A percentile compares a stretch with the other conserved stretches of the same genome.
Conservation (phyloP, 2,329 filamentous ascomycete species). For the Neophaeococcomyces aloes region DNA sequence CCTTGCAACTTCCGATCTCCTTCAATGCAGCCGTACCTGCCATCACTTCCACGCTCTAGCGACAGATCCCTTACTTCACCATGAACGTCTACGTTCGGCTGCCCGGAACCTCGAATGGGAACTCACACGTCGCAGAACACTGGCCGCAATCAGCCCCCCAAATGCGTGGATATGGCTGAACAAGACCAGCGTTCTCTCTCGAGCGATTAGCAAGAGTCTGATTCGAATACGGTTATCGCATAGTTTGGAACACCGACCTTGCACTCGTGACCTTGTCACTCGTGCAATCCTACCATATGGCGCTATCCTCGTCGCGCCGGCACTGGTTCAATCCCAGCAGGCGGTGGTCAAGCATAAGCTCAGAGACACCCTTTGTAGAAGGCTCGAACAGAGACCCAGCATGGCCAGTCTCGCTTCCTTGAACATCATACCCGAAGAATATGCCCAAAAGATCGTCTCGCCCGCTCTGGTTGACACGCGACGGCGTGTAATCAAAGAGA, state of each 20-base stretch:
- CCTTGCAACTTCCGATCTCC: conserved; percentile 37
- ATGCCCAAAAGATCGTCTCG: conserved; percentile 35
- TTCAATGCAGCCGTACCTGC: conserved; percentile 37
- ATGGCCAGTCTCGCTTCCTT: conserved; percentile 24
- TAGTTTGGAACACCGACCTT: conserved; percentile 50
- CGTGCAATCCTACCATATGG: conserved; percentile 51
- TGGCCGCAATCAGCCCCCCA: conserved; percentile 52
- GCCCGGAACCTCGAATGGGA: conserved; percentile 46
- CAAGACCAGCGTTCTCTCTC: conserved; percentile 54
- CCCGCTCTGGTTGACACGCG: conserved; percentile 54
- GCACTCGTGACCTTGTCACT: conserved; percentile 50
- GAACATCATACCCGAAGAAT: conserved; percentile 25
- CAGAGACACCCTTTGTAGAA: conserved; percentile 18
- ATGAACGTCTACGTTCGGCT: conserved; percentile 48
- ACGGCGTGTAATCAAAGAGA: conserved; percentile 54
- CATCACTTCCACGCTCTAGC: conserved; percentile 53
- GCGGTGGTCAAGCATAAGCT: conserved; percentile 14
- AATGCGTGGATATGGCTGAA: conserved; percentile 57
- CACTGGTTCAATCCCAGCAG: conserved; percentile 19
- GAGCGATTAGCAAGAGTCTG: conserved; percentile 52
- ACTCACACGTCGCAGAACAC: conserved; percentile 47
- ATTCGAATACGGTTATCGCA: conserved; percentile 56
- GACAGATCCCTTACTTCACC: conserved; percentile 55
- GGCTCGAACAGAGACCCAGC: conserved; percentile 23
- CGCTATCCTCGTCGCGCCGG: conserved; percentile 17